Base-by-base conservation (phyloP, 2,329 filamentous ascomycete genomes). In the Verticillium nonalfalfae region DNA sequence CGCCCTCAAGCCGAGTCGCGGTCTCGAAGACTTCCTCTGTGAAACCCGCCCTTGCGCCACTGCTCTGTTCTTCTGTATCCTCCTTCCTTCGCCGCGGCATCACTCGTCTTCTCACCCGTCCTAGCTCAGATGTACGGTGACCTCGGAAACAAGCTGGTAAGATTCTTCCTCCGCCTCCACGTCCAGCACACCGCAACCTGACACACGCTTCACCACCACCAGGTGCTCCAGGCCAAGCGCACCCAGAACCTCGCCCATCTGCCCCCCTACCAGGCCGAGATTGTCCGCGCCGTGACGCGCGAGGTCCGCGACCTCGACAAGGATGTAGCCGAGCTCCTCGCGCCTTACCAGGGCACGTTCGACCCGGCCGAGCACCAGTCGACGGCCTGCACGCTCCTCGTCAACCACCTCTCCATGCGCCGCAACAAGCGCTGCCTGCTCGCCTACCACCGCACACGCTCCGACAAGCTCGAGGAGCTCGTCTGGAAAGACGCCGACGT, bases 151-250 rank as follows among this genome's bases (percentile, higher is more conserved):
- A 96, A 96, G 77, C 79, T 97, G 76, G 91, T 94, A 77, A 31
- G 26, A 31, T 4, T 4, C n/a, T 56, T 36, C 59, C 59, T 62
- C 38, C 56, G 40, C 4, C 18, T 50, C 59, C 45, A 7, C 18
- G 21, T 14, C 50, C 21, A 26, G 50, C 60, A 40, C 61, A n/a
- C 45, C 26, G 54, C 45, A 52, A 52, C 18, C 45, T 52, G 21
- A 52, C 45, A 31, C 26, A 31, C 4, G 26, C 35, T 36, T 36
- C 35, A 4, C 18, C 45, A 4, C 56, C 34, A 56, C 3, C 58
- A 97, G 91, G 93, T 96, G 68, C 90, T 94, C 80, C 91, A 98
- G 81, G 95, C 95, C 74, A 98, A 98, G 82, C 87, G 95, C 72
- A 96, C 91, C 18, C 92, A 95, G 75, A 90, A 91, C 66, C 85